Base-by-base conservation (phyloP, 1,284 basidiomycete genomes). In the Exobasidium rhododendri region DNA sequence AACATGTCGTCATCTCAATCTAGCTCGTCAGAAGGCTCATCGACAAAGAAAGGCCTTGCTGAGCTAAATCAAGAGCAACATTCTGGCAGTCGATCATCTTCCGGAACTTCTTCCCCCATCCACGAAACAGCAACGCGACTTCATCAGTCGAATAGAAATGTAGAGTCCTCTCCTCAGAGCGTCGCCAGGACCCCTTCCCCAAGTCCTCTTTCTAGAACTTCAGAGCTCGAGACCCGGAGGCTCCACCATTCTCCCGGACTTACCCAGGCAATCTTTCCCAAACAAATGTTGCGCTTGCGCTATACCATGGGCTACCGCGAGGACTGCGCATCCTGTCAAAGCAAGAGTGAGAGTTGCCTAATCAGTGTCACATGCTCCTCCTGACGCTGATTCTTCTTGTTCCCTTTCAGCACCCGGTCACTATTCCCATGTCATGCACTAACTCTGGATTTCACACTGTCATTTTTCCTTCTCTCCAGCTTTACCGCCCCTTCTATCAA, bases 261-360 rank as follows among this genome's bases (percentile, higher is more conserved):
- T 14, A 30, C 32, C 3, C 30, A 26, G 29, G 26, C 32, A 20
- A 2, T 3, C 13, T 55, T 55, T 55, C 52, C 52, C 3, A 31
- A 31, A 4, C 29, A 20, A 30, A 55, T 32, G 29, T 31, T 32
- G 28, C 31, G 31, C 29, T 29, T 55, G 3, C 31, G 40, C n/a
- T 55, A 55, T 55, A 55, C 52, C 13, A 55, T 55, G 52, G 52
- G 52, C 20, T 55, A 40, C 28, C 52, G 52, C 24, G 52, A 55
- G 14, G 52, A 55, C 30, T 55, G 52, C 17, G 29, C 17, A 4
- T 29, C n/a, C 22, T 55, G 52, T 26, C n/a, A 44, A 55, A 55
- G 30, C 40, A 55, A 44, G 20, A 31, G 43, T 44, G 43, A 44
- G 43, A 14, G 14, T 44, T 44, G 43, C n/a, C n/a, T n/a, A n/a